phyloP scores from a whole-genome alignment of 208 protist species.

The Trypanosoma melophagium region DNA sequence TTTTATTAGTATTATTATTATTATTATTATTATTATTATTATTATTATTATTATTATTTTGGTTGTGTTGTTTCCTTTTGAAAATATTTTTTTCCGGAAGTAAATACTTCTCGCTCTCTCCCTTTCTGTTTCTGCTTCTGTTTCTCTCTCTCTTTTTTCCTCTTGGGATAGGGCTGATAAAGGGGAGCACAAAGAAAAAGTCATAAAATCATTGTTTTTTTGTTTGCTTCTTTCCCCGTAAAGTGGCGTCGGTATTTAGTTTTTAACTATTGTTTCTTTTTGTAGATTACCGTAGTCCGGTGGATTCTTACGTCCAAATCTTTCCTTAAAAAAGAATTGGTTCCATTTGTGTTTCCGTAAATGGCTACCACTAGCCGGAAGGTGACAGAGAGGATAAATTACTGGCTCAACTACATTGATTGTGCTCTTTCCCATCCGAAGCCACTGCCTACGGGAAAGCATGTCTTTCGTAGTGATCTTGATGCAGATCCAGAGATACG shows the following conservation, averaged over 20 bases:
- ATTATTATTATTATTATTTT: too few relatives aligned
- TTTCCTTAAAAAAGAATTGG: not conserved
- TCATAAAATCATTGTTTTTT: not conserved
- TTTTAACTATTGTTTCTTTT: too few relatives aligned
- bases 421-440: constrained; percentile 65
- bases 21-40: too few relatives aligned
- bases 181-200: not conserved
- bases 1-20: too few relatives aligned
- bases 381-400: constrained; percentile 49
- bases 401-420: constrained; percentile 65
- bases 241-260: too few relatives aligned
- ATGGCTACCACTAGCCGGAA: constrained; percentile 42
- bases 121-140: too few relatives aligned
- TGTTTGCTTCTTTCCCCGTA: too few relatives aligned
- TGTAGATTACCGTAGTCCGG: too few relatives aligned
- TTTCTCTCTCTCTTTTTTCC: too few relatives aligned
- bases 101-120: too few relatives aligned
- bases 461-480: constrained; percentile 46
- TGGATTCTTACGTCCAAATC: not conserved
- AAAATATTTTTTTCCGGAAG: too few relatives aligned
- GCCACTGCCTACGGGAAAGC: constrained; percentile 63
- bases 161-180: not conserved
- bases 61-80: too few relatives aligned
- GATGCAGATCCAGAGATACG: constrained; percentile 47
- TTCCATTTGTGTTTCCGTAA: not conserved